phyloP scores from a whole-genome alignment of 2,329 filamentous ascomycete genomes.

The Tolypocladium nubicola region DNA sequence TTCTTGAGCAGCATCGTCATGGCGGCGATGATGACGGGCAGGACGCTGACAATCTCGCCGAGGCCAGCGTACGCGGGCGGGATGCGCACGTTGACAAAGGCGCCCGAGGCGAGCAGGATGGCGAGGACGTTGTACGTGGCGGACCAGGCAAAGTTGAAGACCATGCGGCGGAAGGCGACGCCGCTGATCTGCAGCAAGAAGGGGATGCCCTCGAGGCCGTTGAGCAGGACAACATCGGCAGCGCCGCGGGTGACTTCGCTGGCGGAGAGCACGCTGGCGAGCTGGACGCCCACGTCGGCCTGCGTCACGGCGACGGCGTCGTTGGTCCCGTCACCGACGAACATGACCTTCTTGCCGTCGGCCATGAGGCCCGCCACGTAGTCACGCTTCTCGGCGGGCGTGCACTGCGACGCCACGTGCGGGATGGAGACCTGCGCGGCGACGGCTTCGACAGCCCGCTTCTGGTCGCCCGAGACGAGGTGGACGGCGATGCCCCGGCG shows the following conservation, averaged over 20 bases:
- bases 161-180: slow-evolving; percentile 28
- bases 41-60: slow-evolving; percentile 54
- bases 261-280: slow-evolving; percentile 31
- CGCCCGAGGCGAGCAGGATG: slow-evolving; percentile 48
- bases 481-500: slow-evolving; percentile 36
- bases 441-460: slow-evolving; percentile 33
- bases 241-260: slow-evolving; percentile 44
- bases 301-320: slow-evolving; percentile 51
- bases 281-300: slow-evolving; percentile 49
- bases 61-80: slow-evolving; percentile 44
- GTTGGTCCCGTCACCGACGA: slow-evolving; percentile 55
- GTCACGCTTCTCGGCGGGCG: slow-evolving; percentile 41
- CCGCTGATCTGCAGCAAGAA: slow-evolving; percentile 37
- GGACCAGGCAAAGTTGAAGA: slow-evolving; percentile 54
- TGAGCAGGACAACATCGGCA: slow-evolving; percentile 48
- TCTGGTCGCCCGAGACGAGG: slow-evolving; percentile 47
- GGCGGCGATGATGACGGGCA: slow-evolving; percentile 42
- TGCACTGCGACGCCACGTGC: slow-evolving; percentile 33
- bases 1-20: slow-evolving; percentile 16
- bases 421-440: slow-evolving; percentile 30
- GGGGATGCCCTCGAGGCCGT: slow-evolving; percentile 37
- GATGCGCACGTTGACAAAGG: slow-evolving; percentile 40
- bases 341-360: slow-evolving; percentile 32
- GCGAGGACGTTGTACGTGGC: slow-evolving; percentile 52
- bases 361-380: slow-evolving; percentile 34